Evolutionary conservation across 805 yeast species (phyloP).

Genomic region (Teunomyces gatunensis): DNA sequence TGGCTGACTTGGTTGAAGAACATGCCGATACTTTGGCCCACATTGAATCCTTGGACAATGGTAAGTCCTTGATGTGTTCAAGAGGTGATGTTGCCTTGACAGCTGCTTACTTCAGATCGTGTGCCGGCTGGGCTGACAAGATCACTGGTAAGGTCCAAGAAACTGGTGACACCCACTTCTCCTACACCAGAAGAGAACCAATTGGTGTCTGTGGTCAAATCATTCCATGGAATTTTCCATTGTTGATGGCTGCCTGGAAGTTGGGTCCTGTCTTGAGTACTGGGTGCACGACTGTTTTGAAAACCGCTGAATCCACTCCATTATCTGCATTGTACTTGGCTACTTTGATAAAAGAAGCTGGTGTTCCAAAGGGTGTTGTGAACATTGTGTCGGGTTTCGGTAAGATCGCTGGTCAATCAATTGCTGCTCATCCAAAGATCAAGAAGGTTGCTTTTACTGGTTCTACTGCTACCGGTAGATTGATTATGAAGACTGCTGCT

Average conservation of each 20-base stretch:
- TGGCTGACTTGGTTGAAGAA: constrained; percentile 76
- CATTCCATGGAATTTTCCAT: constrained; percentile 97
- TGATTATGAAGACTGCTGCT: constrained; percentile 78
- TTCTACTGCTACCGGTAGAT: constrained; percentile 86
- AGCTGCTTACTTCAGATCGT: constrained; percentile 69
- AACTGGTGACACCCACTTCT: constrained; percentile 70
- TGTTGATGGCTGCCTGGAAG: constrained; percentile 93
- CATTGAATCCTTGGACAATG: constrained; percentile 86
- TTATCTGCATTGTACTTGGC: constrained; percentile 79
- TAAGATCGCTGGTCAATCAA: constrained; percentile 76
- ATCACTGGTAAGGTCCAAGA: constrained; percentile 71
- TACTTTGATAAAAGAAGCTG: constrained; percentile 70
- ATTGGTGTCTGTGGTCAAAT: constrained; percentile 94
- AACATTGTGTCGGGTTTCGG: constrained; percentile 89
- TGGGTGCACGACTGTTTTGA: constrained; percentile 84
- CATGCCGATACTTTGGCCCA: constrained; percentile 70
- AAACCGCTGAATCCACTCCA: constrained; percentile 92
- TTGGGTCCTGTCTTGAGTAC: constrained; percentile 90
- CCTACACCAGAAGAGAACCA: constrained; percentile 83
- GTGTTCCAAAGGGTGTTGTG: constrained; percentile 88
- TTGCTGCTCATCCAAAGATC: constrained; percentile 73
- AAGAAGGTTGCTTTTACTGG: constrained; percentile 95
- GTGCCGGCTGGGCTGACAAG: constrained; percentile 93
- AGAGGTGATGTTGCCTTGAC: constrained; percentile 73
- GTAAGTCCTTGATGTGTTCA: constrained; percentile 72